A percentile compares a stretch with the other conserved stretches of the same genome.
phyloP scores from a whole-genome alignment of 768 basidiomycete species.

The Boletus vinaceobasis region DNA sequence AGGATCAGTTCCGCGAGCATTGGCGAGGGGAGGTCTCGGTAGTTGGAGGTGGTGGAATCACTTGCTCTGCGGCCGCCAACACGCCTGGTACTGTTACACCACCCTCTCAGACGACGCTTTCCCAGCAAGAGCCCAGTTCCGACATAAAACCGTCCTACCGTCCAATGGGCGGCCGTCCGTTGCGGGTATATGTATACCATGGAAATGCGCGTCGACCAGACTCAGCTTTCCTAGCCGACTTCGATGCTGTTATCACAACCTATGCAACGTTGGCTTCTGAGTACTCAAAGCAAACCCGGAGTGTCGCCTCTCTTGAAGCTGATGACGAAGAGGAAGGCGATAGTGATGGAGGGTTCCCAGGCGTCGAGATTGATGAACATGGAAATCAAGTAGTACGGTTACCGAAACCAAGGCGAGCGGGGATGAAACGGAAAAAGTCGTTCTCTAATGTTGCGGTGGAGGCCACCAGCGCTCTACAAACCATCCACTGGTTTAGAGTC shows the following conservation, averaged over 20 bases:
- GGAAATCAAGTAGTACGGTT: conserved; percentile 60
- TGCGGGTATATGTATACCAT: conserved; percentile 95
- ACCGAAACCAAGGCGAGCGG: conserved; percentile 64
- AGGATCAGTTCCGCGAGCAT: conserved; percentile 97
- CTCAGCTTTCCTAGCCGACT: conserved; percentile 83
- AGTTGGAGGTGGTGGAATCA: conserved; percentile 67
- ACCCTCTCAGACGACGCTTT: conserved; percentile 33
- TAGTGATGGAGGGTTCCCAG: conserved; percentile 61
- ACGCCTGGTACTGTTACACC: conserved; percentile 36
- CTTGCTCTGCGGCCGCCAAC: conserved; percentile 29
- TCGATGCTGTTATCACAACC: conserved; percentile 97
- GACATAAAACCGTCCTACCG: conserved; percentile 33
- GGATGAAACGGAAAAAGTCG: conserved; percentile 63
- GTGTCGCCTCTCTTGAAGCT: conserved; percentile 52
- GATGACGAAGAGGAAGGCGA: conserved; percentile 67
- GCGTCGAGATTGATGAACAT: conserved; percentile 63
- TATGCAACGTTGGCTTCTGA: conserved; percentile 95
- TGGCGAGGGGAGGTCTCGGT: conserved; percentile 88
- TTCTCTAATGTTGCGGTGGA: conserved; percentile 41
- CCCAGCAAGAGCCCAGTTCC: conserved; percentile 24
- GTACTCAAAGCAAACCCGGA: conserved; percentile 83
- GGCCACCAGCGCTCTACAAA: conserved; percentile 79
- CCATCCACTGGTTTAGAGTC: conserved; percentile 93
- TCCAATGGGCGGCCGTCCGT: conserved; percentile 44
- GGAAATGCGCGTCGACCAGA: conserved; percentile 86